phyloP scores from a whole-genome alignment of 208 protist species.

The Trypanosoma scelopori region DNA sequence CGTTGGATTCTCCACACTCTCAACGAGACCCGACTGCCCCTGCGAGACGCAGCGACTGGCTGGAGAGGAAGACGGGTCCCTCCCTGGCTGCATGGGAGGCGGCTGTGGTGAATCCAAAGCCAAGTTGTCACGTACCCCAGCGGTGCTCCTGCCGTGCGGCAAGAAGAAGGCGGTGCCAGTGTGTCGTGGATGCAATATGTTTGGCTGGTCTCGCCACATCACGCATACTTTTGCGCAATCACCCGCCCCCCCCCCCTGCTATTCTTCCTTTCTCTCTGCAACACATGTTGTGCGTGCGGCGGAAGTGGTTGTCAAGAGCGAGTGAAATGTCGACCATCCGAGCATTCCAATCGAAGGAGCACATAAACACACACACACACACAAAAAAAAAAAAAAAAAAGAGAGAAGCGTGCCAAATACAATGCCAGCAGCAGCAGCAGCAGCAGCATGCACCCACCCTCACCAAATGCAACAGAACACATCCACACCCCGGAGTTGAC shows the following conservation, averaged over 20 bases:
- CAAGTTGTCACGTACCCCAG: not conserved
- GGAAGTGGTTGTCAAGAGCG: no score
- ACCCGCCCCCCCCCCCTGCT: not conserved
- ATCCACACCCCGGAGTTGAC: no score
- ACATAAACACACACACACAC: no score
- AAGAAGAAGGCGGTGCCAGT: conserved; percentile 19
- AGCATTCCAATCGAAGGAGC: no score
- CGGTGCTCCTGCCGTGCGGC: not conserved
- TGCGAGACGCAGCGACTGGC: not conserved
- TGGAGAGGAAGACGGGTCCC: not conserved
- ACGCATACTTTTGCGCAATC: not conserved
- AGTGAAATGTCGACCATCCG: no score
- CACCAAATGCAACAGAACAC: no score
- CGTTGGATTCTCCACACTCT: not conserved
- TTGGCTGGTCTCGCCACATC: conserved; percentile 34
- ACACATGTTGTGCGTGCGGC: not conserved
- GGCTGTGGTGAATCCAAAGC: not conserved
- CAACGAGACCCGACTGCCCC: not conserved
- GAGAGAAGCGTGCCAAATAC: no score
- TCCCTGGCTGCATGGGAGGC: no score
- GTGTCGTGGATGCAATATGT: conserved; percentile 23
- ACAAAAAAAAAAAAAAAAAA: no score
- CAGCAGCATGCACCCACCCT: no score
- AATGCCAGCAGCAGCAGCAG: no score
- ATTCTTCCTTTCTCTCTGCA: not conserved